Evolutionary conservation across 345 rosid species (phyloP), one percentile per base, ranked within the genome.

Genomic region (Brassica carinata): DNA sequence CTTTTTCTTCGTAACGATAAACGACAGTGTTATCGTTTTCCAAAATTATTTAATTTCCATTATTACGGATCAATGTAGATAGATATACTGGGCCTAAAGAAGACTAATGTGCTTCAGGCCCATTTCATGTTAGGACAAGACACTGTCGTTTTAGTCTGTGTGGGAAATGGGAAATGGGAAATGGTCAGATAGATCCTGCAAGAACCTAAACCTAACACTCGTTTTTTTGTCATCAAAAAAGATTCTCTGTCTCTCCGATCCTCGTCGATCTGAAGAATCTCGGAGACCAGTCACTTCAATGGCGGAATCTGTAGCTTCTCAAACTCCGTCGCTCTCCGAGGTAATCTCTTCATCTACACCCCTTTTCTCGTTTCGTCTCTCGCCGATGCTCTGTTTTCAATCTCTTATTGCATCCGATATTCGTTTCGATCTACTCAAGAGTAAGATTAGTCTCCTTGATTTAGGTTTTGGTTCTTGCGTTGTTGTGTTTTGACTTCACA

Each of bases 291-390:
- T 74, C 77, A 18, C 9, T 74, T 48, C 79, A 81, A 91, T 91
- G 99, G 94, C 94, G 79, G 98, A 90, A 36, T 85, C 87, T 77
- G 87, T 68, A 23, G 36, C 81, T 80, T 76, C 78, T 19, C 81
- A 72, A 23, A 43, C 83, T 29, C 86, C 78, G 0, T 75, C 98
- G 61, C 88, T 95, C n/a, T 82, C 89, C 5, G 94, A 92, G 94
- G 99, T 94, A 70, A 51, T 63, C 53, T 66, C 51, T n/a, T 61
- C 58, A 57, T 62, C 71, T 29, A 29, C 30, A 34, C 27, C 45
- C 73, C 36, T 27, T 62, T 68, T 34, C 55, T 64, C 63, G 7
- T 30, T 43, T 64, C 26, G 9, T 30, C 43, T 55, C 63, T 63
- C 57, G 8, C 70, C 26, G 59, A 62, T 69, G 58, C 71, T 75